Evolutionary conservation across 441 rosid genomes (phyloP).

Genomic region (Flueggea neowawraea): DNA sequence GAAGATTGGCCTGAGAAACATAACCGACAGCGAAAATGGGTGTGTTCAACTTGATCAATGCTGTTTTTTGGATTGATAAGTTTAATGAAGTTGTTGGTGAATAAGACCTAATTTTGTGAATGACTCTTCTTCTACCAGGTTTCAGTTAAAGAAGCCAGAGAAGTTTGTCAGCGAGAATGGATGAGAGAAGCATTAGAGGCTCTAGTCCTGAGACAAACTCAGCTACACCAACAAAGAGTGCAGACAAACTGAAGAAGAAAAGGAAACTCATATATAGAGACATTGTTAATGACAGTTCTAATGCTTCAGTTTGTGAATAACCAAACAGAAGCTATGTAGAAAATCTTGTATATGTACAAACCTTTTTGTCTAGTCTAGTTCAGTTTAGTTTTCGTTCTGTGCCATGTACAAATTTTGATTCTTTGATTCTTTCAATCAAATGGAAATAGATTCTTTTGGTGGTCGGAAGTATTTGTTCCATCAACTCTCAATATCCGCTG

Average conservation of each 20-base stretch:
- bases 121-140: slow-evolving; percentile 10
- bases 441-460: too few relatives aligned
- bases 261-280: background rate
- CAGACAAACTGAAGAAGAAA: background rate
- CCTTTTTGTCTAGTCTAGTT: background rate
- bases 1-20: slow-evolving; percentile 67
- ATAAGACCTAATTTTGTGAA: slow-evolving; percentile 4
- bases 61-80: background rate
- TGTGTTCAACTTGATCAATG: slow-evolving; percentile 15
- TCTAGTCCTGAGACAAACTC: slow-evolving; percentile 4
- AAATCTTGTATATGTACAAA: too few relatives aligned
- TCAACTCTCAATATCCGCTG: too few relatives aligned
- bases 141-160: slow-evolving; percentile 18
- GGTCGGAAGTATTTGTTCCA: too few relatives aligned
- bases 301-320: too few relatives aligned
- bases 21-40: slow-evolving; percentile 54
- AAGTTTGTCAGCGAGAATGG: slow-evolving; percentile 20
- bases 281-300: background rate
- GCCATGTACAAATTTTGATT: slow-evolving; percentile 2
- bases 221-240: background rate
- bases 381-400: too few relatives aligned
- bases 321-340: too few relatives aligned
- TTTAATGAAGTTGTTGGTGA: background rate
- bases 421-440: slow-evolving; percentile 1
- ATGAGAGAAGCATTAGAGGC: slow-evolving; percentile 28